Base-by-base conservation (phyloP, 2,329 filamentous ascomycete species). In the Epichloe glyceriae region DNA sequence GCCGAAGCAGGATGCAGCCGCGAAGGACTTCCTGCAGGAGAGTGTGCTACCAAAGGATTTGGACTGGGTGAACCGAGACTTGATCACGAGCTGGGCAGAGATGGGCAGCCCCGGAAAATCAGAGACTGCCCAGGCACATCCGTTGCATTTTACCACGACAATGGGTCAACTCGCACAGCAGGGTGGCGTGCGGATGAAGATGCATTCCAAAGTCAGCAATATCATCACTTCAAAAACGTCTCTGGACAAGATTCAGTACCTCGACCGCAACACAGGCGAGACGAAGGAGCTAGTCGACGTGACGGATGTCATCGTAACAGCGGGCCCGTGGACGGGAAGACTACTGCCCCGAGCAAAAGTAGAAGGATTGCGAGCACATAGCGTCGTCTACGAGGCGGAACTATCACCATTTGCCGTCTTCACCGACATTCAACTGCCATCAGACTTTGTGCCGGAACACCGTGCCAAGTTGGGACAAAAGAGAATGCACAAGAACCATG, bases 111-210 rank as follows among this genome's bases (percentile, higher is more conserved):
- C 71, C 2, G 83, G 80, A 3, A 79, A 82, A 0, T 77, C 76
- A 1, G 86, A 88, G 54, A 97, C 93, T 1, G 87, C 93, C 0
- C 93, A 98, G 67, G 91, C 97, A 3, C 91, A 98, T 61, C 93
- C 93, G 0, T 86, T 84, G 54, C 82, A 88, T 43, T 97, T 98
- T 63, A 97, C 93, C 0, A 91, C 80, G 0, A 75, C 82, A 15
- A 94, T 97, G 67, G 87, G 86, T 4, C 72, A 80, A 41, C 74
- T 96, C 12, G 89, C 91, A 0, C 70, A 78, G 51, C 79, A 86
- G 48, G 76, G 75, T 26, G 86, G 86, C 2, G 80, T 78, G 56
- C 77, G 83, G 20, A 74, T 96, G 49, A 72, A 80, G 33, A 73
- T 84, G 42, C 82, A 83, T 10, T 76, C 80, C 2, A 70, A 73